Base-by-base conservation (phyloP, 805 yeast species). In the Wickerhamiella qilinensis region DNA sequence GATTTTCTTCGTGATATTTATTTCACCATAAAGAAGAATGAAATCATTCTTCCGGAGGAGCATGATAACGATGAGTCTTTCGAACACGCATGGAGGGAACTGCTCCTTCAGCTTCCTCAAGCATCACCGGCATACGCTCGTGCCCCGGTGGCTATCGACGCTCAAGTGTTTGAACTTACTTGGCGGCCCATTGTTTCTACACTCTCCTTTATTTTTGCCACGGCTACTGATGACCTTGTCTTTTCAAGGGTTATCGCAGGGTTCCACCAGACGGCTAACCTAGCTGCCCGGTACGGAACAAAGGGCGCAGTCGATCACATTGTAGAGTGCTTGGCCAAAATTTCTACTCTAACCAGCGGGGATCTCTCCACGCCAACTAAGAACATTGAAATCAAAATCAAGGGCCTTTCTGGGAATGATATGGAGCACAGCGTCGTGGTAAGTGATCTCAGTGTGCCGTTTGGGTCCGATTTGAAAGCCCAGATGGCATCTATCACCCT, bases 21-120 rank as follows among this genome's bases (percentile, higher is more conserved):
- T 57, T 62, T 69, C 20, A 79, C 93, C 1, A 86, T 91, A 39
- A 69, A 73, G 43, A 82, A 77, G 40, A 71, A 79, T 38, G 99
- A 91, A 57, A 91, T 91, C 45, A 83, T 91, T 36, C 82, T 93
- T 86, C 97, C 98, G 0, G 97, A 91, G 51, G 98, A 91, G 52
- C 96, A 88, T 49, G 93, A 84, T 54, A 82, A 85, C 9, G 81
- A 84, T 17, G 84, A 80, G 53, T 79, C 94, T 76, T 88, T 86
- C 57, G 96, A 86, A 53, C 88, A 81, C 51, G 64, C 73, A 15
- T 63, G 68, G 68, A 54, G 53, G 24, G 57, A 50, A 31, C 46
- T 55, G 35, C 50, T 59, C 28, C 50, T 54, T 31, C 34, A 39
- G 19, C 37, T 40, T 20, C 35, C 37, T 14, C 47, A 46, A 18